These are phyloP conservation scores for Fusarium tanahbumbuense DNA, from an alignment of 2,329 filamentous ascomycete species.

Conservation along the genomic window DNA sequence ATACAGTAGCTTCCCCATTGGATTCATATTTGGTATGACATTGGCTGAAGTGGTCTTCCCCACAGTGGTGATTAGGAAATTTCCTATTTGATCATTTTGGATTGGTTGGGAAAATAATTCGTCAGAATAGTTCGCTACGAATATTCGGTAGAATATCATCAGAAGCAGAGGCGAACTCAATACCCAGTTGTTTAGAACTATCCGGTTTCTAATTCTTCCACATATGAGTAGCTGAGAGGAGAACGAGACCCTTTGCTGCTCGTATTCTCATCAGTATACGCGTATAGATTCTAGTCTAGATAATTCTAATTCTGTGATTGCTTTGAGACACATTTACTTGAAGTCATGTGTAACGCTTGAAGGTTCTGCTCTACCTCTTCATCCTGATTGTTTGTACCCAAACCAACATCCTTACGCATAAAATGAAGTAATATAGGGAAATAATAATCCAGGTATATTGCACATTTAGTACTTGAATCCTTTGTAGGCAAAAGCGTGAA, in stretches of 20 bases:
- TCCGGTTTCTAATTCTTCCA: background rate
- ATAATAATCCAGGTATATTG: background rate
- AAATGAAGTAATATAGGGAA: too few relatives aligned
- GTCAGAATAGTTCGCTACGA: background rate
- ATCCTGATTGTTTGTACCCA: background rate
- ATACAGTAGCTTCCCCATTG: background rate
- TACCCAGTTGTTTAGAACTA: background rate
- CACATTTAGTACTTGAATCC: background rate
- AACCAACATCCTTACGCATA: background rate
- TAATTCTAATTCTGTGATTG: too few relatives aligned
- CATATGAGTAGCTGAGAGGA: background rate
- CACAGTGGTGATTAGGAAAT: background rate
- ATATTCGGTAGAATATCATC: background rate
- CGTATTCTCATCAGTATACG: background rate
- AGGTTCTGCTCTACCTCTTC: background rate
- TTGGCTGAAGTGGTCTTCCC: background rate
- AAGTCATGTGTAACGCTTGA: background rate
- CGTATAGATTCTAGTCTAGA: background rate
- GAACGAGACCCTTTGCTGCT: background rate
- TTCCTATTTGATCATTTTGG: background rate
- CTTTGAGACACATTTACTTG: background rate
- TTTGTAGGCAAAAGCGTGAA: accelerated
- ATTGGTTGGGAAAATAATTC: slow-evolving; percentile 9
- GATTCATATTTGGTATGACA: background rate
- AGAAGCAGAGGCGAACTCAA: background rate